Evolutionary conservation across 441 rosid genomes (phyloP).

Genomic region (Capsella rubella): DNA sequence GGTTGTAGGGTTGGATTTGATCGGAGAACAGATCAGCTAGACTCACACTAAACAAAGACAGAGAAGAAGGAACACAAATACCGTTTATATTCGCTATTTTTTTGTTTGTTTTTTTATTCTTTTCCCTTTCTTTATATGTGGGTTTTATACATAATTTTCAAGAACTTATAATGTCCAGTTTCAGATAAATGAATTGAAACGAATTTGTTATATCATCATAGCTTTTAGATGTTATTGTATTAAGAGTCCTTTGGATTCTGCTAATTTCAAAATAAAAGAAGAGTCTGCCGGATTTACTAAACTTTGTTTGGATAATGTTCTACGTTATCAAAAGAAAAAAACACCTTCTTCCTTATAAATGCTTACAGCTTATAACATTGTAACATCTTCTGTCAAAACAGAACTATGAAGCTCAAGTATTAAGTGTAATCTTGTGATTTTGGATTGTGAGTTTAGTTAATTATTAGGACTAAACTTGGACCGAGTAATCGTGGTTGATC

Average conservation of each 20-base stretch:
- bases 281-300: no score
- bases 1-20: slow-evolving; percentile 88
- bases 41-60: slow-evolving; percentile 13
- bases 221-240: background rate
- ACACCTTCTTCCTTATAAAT: no score
- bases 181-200: slow-evolving; percentile 42
- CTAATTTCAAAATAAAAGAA: no score
- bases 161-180: slow-evolving; percentile 42
- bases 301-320: no score
- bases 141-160: slow-evolving; percentile 45
- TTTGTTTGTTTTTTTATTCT: slow-evolving; percentile 38
- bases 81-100: slow-evolving; percentile 40
- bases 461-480: no score
- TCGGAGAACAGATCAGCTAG: slow-evolving; percentile 89
- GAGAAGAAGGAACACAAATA: slow-evolving; percentile 22
- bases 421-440: no score
- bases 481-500: no score
- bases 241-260: background rate
- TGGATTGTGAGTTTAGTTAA: no score
- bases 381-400: no score
- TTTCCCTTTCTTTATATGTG: slow-evolving; percentile 42
- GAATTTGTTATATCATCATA: slow-evolving; percentile 29
- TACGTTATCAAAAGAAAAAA: no score
- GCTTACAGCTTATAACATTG: no score
- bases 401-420: no score